Percentiles rank a stretch among this genome's conserved stretches.
phyloP scores from a whole-genome alignment of 345 rosid genomes.

The Acer campestre region DNA sequence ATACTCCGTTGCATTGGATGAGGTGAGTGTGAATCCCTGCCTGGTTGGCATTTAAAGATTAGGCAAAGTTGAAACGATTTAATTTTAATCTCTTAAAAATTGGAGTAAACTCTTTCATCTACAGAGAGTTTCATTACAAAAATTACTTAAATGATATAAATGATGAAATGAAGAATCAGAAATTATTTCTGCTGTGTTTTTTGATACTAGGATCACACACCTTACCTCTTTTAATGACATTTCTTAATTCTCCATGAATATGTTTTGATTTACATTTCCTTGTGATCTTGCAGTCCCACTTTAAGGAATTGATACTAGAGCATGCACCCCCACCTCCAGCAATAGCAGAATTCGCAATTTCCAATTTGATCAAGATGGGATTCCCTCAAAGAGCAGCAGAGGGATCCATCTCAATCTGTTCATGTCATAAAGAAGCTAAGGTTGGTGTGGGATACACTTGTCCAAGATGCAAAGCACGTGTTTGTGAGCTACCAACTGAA shows the following conservation, averaged over 20 bases:
- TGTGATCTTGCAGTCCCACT: constrained; percentile 51
- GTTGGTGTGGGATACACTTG: constrained; percentile 82
- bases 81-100: neutral
- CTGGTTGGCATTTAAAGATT: constrained; percentile 6
- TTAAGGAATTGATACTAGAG: constrained; percentile 79
- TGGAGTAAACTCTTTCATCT: neutral
- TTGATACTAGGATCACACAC: neutral
- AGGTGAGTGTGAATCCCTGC: constrained; percentile 48
- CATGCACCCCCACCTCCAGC: constrained; percentile 99
- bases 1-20: constrained; percentile 81
- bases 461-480: constrained; percentile 93
- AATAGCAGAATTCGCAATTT: constrained; percentile 83
- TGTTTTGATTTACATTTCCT: neutral
- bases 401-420: constrained; percentile 77
- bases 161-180: too few relatives aligned
- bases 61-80: neutral
- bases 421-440: constrained; percentile 90
- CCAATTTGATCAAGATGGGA: constrained; percentile 91
- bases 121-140: neutral
- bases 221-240: neutral
- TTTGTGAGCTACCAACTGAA: constrained; percentile 88
- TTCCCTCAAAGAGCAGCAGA: constrained; percentile 90
- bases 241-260: neutral
- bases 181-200: neutral
- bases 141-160: too few relatives aligned